These are phyloP conservation scores for Eucalyptus curtisii DNA, from an alignment of 345 rosid genomes.

Conservation along the genomic window DNA sequence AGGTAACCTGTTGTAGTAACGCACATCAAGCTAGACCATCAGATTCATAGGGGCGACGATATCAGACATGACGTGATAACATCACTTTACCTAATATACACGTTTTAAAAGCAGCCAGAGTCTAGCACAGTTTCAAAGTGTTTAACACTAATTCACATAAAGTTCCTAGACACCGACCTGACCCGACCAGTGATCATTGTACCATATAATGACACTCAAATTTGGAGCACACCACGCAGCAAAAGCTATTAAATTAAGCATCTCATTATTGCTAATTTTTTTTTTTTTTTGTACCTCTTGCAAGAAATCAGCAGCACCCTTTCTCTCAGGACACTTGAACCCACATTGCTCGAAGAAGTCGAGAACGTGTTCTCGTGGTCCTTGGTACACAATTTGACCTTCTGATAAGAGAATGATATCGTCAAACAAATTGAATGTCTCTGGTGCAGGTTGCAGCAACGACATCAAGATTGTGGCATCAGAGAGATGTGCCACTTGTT, in stretches of 20 bases:
- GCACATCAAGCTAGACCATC: neutral
- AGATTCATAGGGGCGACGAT: neutral
- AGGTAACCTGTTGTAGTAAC: constrained; percentile 42
- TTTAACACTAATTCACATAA: neutral
- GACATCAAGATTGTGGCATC: constrained; percentile 75
- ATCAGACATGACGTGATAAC: neutral
- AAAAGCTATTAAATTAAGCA: neutral
- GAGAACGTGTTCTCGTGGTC: constrained; percentile 57
- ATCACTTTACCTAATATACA: neutral
- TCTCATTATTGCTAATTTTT: neutral
- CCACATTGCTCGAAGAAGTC: constrained; percentile 68
- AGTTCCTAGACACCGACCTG: neutral
- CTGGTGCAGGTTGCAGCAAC: constrained; percentile 85
- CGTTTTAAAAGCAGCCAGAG: neutral
- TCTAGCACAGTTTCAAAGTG: neutral
- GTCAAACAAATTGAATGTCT: constrained; percentile 80
- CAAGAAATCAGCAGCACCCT: constrained; percentile 83
- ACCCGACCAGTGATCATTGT: neutral
- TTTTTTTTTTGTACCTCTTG: constrained; percentile 49
- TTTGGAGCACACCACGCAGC: neutral
- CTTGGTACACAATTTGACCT: constrained; percentile 79
- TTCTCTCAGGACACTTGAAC: constrained; percentile 73
- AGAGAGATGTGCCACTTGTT: constrained; percentile 61
- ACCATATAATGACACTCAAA: neutral
- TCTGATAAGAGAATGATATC: constrained; percentile 68